Base-by-base conservation (phyloP, 352 stramenopile genomes). In the Phytopythium delawarense region DNA sequence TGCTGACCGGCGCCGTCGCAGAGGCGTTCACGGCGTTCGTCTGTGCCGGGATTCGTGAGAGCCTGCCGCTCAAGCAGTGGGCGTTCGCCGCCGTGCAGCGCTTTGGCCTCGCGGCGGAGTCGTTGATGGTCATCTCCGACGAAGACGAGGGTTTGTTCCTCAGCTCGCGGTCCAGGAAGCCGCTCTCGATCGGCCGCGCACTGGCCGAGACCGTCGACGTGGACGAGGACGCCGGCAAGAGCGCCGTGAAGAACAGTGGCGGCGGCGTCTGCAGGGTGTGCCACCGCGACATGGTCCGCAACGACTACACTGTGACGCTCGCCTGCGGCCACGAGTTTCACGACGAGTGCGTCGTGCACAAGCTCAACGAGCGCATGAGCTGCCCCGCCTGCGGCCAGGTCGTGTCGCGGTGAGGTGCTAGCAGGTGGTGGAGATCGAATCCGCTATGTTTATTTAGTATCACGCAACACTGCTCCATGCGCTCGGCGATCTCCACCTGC, bases 401-500 rank as follows among this genome's bases (percentile, higher is more conserved):
- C 40, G 52, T 72, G 7, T 5, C 11, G 4, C 28, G 25, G 18
- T 57, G 30, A 57, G 16, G 28, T 32, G 28, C 3, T 32, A 32
- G 28, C 28, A 32, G 28, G 28, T 32, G 39, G 1, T 15, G 16
- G 25, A n/a, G 25, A 40, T 18, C 4, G 8, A 0, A 55, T 13
- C 25, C 8, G 18, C 21, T 2, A 1, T 45, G 20, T 45, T 21
- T 45, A 45, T 45, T 7, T 32, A 32, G 28, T 6, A 32, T 32
- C 28, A 32, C 28, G 28, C 28, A 32, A 32, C 28, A 32, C 30
- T 78, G 75, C 30, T 76, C 66, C 40, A 84, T 70, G 61, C 65
- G 78, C 51, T 72, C 76, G 39, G 68, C 78, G 51, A 88, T 72
- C 67, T 87, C 84, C 62, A 89, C 71, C 50, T 89, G 80, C 21